Evolutionary conservation across 768 basidiomycete genomes (phyloP), one percentile per base, ranked within the genome.

Genomic region (Lactarius deliciosus): DNA sequence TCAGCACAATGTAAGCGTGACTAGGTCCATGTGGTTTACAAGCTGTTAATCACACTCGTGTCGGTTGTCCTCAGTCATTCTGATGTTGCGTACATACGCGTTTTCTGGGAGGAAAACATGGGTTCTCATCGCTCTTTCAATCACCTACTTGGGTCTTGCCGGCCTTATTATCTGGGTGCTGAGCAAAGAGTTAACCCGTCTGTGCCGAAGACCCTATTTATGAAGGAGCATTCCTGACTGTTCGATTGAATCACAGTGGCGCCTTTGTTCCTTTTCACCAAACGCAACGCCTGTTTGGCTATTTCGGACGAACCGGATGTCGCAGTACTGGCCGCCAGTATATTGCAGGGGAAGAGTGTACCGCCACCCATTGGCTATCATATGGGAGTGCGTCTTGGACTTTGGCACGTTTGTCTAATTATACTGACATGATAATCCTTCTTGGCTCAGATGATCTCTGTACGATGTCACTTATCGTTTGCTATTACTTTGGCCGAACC

Each of bases 31-130:
- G 15, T n/a, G 34, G 34, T 38, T 13, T 28, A 50, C 18, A 25
- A 9, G n/a, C 43, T 32, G 45, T 41, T 53, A 30, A 58, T 68
- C n/a, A 65, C 36, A 2, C 40, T n/a, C n/a, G 10, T 41, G 25
- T 13, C 2, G 10, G 36, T 38, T 0, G 47, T 28, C n/a, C 11
- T 50, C 28, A 69, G 69, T 68, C n/a, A 66, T 69, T 32, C 60
- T 69, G 11, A 64, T 69, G 66, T 34, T 69, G 50, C 69, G 69
- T 32, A 56, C 69, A 22, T 69, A 69, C n/a, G 66, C 69, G 1
- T 69, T 69, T 53, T 32, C 69, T 18, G 69, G 66, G 15, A 62
- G 63, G 47, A 43, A 6, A 38, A 59, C n/a, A 15, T 7, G 3
- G 2, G 5, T 68, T 60, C 66, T 69, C 13, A 38, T 36, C 47